Base-by-base conservation (phyloP, 139 green algal genomes). In the Desmodesmus armatus region DNA sequence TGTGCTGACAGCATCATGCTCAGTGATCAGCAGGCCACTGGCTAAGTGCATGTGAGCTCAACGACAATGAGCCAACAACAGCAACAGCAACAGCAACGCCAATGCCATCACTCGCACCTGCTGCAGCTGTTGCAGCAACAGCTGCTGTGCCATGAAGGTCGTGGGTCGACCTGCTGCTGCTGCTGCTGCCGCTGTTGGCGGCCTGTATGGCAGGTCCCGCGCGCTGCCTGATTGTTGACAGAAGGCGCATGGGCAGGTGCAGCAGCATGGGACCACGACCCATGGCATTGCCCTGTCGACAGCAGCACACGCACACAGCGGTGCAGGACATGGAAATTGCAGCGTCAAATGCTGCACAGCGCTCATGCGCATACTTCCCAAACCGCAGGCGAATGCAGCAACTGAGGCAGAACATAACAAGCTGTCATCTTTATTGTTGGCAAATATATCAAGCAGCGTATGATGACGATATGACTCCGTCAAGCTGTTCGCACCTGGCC, bases 261-360 rank as follows among this genome's bases (percentile, higher is more conserved):
- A 95, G 92, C 3, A 95, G 47, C 19, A 94, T 51, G 15, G 92
- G 91, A 2, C 92, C 92, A 17, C 89, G 89, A 39, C 91, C 90
- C 37, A 95, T 73, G 3, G 85, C 85, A 84, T 94, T 95, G 78
- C 92, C 90, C 84, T 92, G 82, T 1, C 13, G 27, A 37, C n/a
- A n/a, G n/a, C n/a, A n/a, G n/a, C 35, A 51, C 37, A 51, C 47
- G 37, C 3, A 13, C 47, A 55, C 15, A 65, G n/a, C 43, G 27
- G 31, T 3, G 7, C 33, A 77, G 51, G 4, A 77, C 5, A 49
- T 7, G 23, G 7, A 60, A 53, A 29, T 53, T 31, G 27, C 29
- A 78, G 23, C 39, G 25, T 21, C 37, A 58, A 23, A 6, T 15
- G 40, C 25, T n/a, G 41, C 21, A 41, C 67, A 76, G 37, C 6